Conservation (phyloP, 352 stramenopile species). For the Pythium coloratum region DNA sequence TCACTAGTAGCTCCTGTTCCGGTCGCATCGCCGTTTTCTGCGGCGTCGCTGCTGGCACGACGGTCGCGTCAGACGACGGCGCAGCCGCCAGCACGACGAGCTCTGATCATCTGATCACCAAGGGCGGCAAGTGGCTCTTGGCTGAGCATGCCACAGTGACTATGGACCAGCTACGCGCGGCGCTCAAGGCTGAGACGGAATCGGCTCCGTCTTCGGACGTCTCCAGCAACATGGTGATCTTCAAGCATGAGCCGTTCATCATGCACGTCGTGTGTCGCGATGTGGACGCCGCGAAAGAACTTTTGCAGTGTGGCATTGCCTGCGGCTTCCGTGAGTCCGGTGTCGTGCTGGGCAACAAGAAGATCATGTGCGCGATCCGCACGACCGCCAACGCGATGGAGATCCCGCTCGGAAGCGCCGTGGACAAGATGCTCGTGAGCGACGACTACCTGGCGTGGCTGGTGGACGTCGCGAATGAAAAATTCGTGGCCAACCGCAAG, state of each 20-base stretch:
- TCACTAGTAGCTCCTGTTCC: conserved; percentile 91
- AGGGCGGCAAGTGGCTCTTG: conserved; percentile 89
- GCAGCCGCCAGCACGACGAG: not conserved
- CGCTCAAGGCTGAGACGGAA: conserved; percentile 28
- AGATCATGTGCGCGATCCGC: conserved; percentile 90
- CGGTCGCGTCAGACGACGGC: not conserved
- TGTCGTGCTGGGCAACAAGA: conserved; percentile 85
- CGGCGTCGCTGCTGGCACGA: conserved; percentile 30
- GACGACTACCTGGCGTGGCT: conserved; percentile 75
- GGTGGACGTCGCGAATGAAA: conserved; percentile 80
- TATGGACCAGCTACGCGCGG: conserved; percentile 59
- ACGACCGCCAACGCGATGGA: conserved; percentile 87
- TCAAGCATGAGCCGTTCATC: conserved; percentile 92
- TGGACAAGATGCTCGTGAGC: conserved; percentile 56
- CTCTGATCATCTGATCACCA: conserved; percentile 70
- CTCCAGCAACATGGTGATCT: conserved; percentile 78
- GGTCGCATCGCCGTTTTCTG: conserved; percentile 89
- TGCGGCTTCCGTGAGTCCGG: conserved; percentile 90
- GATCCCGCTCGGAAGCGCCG: conserved; percentile 70
- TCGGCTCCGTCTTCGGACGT: not conserved
- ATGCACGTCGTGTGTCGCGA: conserved; percentile 90
- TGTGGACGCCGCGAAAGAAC: conserved; percentile 66
- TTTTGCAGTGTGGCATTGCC: conserved; percentile 82
- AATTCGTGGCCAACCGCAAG: conserved; percentile 75
- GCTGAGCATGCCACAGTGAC: conserved; percentile 77